Evolutionary conservation across 1,284 basidiomycete species (phyloP).

Genomic region (Puccinia triticina): DNA sequence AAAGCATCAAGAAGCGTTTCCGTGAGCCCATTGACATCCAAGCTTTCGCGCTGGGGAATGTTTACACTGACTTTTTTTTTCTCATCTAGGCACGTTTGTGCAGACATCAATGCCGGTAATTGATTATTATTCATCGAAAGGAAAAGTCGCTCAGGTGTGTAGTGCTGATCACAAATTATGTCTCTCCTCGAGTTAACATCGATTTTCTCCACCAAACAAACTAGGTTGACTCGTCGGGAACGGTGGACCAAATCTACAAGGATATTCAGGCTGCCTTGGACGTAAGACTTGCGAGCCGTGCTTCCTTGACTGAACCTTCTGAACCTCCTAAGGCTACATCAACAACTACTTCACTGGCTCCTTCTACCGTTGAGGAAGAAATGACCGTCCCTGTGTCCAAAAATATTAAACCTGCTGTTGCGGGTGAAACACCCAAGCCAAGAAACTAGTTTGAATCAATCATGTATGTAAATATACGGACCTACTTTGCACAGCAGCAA

Average conservation of each 20-base stretch:
- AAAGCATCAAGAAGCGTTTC: slow-evolving; percentile 96
- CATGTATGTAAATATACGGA: not conserved
- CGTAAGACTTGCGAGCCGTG: slow-evolving; percentile 10
- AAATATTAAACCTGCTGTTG: not conserved
- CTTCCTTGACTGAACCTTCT: not conserved
- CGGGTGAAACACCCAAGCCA: slow-evolving; percentile 25
- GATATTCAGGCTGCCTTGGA: slow-evolving; percentile 30
- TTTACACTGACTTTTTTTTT: not conserved
- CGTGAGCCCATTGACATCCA: slow-evolving; percentile 64
- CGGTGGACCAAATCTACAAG: slow-evolving; percentile 33
- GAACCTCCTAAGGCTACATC: not conserved
- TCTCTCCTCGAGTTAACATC: not conserved
- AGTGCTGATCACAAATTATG: not conserved
- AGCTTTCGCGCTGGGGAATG: not conserved
- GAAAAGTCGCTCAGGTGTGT: slow-evolving; percentile 76
- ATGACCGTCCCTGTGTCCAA: not conserved
- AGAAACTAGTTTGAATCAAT: not conserved
- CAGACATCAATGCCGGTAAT: slow-evolving; percentile 94
- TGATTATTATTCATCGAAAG: slow-evolving; percentile 72
- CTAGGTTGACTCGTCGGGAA: slow-evolving; percentile 37
- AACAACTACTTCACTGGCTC: not conserved
- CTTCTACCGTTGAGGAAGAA: not conserved
- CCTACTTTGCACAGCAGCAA: not conserved
- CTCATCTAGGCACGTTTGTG: slow-evolving; percentile 75
- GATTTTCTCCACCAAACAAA: not conserved